Base-by-base conservation (phyloP, 2,329 filamentous ascomycete genomes). In the Arthrobotrys entomopaga region DNA sequence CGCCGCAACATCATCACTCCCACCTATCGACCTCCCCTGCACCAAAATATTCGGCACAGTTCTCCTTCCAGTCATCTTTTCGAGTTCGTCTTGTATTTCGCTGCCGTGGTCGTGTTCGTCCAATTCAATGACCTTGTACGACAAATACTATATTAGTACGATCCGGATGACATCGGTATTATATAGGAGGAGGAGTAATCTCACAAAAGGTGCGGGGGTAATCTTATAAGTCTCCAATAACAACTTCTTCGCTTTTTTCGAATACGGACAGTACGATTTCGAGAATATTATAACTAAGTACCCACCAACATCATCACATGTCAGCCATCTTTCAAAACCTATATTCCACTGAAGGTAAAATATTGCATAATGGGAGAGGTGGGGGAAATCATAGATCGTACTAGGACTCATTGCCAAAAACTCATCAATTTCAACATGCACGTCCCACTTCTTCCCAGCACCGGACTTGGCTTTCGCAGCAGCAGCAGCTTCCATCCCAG, bases 41-140 rank as follows among this genome's bases (percentile, higher is more conserved):
- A 99, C 86, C 78, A 99, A 85, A 40, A 98, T 86, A 80, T 99
- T 99, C 15, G 95, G 95, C 0, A 99, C 95, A 0, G 95, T 99
- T 72, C 84, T 85, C 57, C 94, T 87, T 50, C 91, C 91, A 0
- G 95, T 98, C 80, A 87, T 90, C 72, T 89, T 86, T 15, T 82
- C 85, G 8, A 99, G 84, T 16, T 87, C 86, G 8, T 85, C 86
- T 82, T 99, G 95, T 48, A 99, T 82, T 65, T 87, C 82, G 0
- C 83, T 80, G 40, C 94, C 95, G 11, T 96, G 84, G 0, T 88
- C 87, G 80, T 97, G 92, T 77, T 88, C 82, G 82, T 99, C 93
- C 11, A 99, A 87, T 82, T 99, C 95, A 59, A 98, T 93, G 6
- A 99, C 90, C 79, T 89, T 43, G 5, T 13, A 20, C 22, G 19